Base-by-base conservation (phyloP, 345 rosid genomes). In the Salix suchowensis region DNA sequence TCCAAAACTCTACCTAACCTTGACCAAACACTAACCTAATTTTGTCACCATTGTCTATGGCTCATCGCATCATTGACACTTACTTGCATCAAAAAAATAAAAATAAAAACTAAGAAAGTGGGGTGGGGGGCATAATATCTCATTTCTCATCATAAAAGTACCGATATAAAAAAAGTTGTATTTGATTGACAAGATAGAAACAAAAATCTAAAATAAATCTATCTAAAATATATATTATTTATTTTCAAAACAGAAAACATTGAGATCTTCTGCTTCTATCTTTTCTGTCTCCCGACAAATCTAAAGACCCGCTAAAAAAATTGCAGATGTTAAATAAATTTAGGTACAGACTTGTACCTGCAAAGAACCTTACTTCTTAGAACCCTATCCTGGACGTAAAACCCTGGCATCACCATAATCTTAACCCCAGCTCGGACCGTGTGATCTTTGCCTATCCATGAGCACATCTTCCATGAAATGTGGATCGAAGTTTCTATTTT, bases 331-430 rank as follows among this genome's bases (percentile, higher is more conserved):
- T 50, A 76, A 44, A 40, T 65, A 15, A 71, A 39, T 80, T 58
- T 88, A 73, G 86, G 78, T 74, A 78, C 75, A 78, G 89, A 76
- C 85, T 89, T 91, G 39, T 89, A 86, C 87, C 92, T 88, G 84
- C 98, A 92, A 37, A 96, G 86, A 79, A 93, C 99, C 91, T 93
- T 93, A 79, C 99, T 92, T 81, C 91, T 92, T 80, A 96, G 80
- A 76, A 93, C 93, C 84, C 84, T 91, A 36, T 85, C 93, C 60
- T 86, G 89, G 50, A 96, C 90, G 82, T 93, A 96, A 81, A 91
- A 96, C 15, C 98, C 97, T 0, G 98, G 99, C 91, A 91, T 91
- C 54, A 93, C 97, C 99, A 91, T 93, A 79, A 91, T 84, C 91
- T 92, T 96, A 66, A 93, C 94, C 79, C 79, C 86, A 26, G 67